phyloP scores from a whole-genome alignment of 441 rosid species.

The Pelargonium citronellum region DNA sequence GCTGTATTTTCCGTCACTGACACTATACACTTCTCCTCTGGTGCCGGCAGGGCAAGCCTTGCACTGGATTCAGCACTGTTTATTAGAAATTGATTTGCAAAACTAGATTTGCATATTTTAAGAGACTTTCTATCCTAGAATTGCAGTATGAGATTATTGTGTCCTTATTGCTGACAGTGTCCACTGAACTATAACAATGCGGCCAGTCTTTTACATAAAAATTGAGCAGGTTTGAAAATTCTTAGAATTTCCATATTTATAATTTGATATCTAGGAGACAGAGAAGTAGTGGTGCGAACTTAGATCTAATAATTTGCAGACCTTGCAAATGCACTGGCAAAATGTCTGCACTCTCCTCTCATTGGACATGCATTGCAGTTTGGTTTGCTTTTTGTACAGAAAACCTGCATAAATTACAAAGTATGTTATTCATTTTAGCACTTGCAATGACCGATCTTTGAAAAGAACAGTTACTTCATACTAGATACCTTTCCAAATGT shows the following conservation, averaged over 20 bases:
- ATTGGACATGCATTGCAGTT: constrained; percentile 99
- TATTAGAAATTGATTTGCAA: constrained; percentile 13
- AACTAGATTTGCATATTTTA: constrained; percentile 11
- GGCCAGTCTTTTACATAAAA: background rate
- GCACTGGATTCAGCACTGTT: constrained; percentile 51
- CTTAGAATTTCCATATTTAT: background rate
- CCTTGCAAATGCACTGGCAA: constrained; percentile 99
- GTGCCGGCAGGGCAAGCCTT: constrained; percentile 85
- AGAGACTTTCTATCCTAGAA: constrained; percentile 10
- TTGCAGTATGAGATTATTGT: background rate
- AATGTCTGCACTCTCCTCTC: constrained; percentile 98
- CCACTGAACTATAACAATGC: background rate
- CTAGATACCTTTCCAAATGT: constrained; percentile 93
- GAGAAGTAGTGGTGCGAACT: background rate
- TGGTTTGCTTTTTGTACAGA: constrained; percentile 91
- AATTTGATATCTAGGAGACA: constrained; percentile 7
- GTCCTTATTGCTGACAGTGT: constrained; percentile 2
- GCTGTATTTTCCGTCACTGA: constrained; percentile 29
- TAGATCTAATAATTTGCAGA: constrained; percentile 25
- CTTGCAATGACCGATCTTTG: background rate
- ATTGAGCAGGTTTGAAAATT: constrained; percentile 3
- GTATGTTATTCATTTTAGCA: constrained; percentile 19
- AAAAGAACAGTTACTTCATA: constrained; percentile 11
- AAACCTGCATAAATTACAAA: constrained; percentile 61
- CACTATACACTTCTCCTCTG: constrained; percentile 62